Evolutionary conservation across 257 asterid genomes (phyloP), one percentile per base, ranked within the genome.

Genomic region (Pogostemon cablin): DNA sequence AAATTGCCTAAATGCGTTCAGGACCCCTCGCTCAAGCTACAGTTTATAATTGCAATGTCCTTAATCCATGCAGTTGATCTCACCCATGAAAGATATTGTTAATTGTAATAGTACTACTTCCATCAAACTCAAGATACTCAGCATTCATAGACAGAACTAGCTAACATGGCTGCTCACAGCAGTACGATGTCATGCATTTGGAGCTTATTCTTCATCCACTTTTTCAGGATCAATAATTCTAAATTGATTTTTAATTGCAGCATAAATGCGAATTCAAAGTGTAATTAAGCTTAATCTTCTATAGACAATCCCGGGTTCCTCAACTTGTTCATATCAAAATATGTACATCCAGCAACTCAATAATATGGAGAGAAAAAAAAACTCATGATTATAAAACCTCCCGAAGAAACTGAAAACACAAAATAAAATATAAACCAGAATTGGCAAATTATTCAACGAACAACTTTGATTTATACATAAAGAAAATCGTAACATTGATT

Each of bases 211-310:
- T 17, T 41, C 32, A 20, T 43, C 25, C 55, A 54, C 41, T 25
- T 42, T 42, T 32, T 61, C 69, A 17, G 38, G 40, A 7, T 25
- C 35, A 39, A 32, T 53, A 15, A 32, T 53, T 50, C 35, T 17
- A 12, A n/a, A 47, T 9, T 25, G 2, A 25, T 49, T 48, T 61
- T 38, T 7, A 15, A 35, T 35, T 53, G 60, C 57, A 15, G 42
- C 69, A 38, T 61, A 50, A 38, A 41, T 7, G 44, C 12, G 11
- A 71, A 32, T 47, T 40, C 6, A 7, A 34, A 25, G 56, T 41
- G 4, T 47, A 44, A 52, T 15, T 37, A 53, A 52, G 53, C 63
- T 67, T 8, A 62, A 50, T 40, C 62, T 61, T 61, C 38, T 69
- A 50, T 4, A 62, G 3, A 20, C 62, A 50, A 49, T 47, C 39